These are phyloP conservation scores for Penicillium digitatum DNA, from an alignment of 2,329 filamentous ascomycete genomes.

Conservation along the genomic window DNA sequence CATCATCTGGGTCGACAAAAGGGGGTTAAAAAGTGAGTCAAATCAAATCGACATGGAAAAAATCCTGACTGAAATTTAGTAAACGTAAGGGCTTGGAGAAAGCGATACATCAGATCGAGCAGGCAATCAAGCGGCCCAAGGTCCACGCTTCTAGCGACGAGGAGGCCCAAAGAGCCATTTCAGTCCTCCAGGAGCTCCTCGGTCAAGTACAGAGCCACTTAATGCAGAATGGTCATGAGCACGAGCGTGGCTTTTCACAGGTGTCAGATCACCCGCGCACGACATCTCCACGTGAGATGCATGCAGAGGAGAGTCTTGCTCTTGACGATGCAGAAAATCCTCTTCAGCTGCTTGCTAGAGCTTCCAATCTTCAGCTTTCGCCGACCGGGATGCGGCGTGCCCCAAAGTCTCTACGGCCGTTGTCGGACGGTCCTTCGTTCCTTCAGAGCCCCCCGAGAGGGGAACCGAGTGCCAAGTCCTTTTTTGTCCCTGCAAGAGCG, in stretches of 20 bases:
- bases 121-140: constrained; percentile 59
- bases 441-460: constrained; percentile 6
- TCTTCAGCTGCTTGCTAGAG: constrained; percentile 66
- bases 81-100: constrained; percentile 72
- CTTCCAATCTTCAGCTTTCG: constrained; percentile 63
- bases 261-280: constrained; percentile 24
- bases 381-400: constrained; percentile 30
- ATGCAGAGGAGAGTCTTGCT: constrained; percentile 52
- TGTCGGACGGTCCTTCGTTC: constrained; percentile 39
- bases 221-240: constrained; percentile 24
- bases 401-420: constrained; percentile 24
- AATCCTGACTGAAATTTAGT: constrained; percentile 41
- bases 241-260: constrained; percentile 32
- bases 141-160: constrained; percentile 43
- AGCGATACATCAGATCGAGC: constrained; percentile 68
- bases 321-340: constrained; percentile 73
- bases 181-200: constrained; percentile 51
- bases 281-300: constrained; percentile 23
- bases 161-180: constrained; percentile 41
- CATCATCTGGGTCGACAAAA: constrained; percentile 71
- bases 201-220: constrained; percentile 46
- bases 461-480: constrained; percentile 50
- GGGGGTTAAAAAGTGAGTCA: constrained; percentile 66
- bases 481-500: constrained; percentile 63
- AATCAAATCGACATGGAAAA: constrained; percentile 19